Evolutionary conservation across 208 protist species (phyloP), one percentile per base, ranked within the genome.

Genomic region (Leishmania tropica): DNA sequence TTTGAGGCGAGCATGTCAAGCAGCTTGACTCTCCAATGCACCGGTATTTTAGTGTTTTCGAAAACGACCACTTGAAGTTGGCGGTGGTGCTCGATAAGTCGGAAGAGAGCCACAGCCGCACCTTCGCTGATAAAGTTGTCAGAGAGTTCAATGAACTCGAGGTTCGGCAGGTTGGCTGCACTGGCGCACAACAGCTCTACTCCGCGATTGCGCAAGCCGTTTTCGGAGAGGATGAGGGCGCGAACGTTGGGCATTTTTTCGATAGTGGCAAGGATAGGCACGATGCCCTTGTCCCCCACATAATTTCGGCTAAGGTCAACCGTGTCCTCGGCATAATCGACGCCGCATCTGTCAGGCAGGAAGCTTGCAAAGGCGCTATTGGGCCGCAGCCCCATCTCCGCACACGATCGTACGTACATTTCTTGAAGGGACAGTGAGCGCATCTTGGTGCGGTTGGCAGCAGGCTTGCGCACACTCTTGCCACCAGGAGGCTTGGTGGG

Each of bases 101-200:
- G 72, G 17, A 90, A 81, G 1, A 98, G 87, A 2, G 80, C 78
- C 19, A 89, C 81, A 4, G 88, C 95, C n/a, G 93, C 96, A 35
- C 94, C 94, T 31, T 95, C 90, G 75, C 94, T 98, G 71, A 98
- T 97, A 75, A 91, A 97, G 85, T 98, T 98, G 75, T 95, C 91
- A 0, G 94, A 97, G 2, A 98, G 56, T 68, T 98, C 90, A 62
- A 98, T 91, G 70, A 86, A 87, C 70, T 85, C 80, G 1, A 98
- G 73, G 1, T 86, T 83, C 0, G 95, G 87, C 75, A 98, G 89
- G 45, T 88, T 86, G 15, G 81, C 70, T 17, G 87, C 82, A 47
- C 74, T 83, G 11, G 74, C 68, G 79, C 89, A 94, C 11, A 98
- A 65, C 4, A 89, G 86, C 65, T 89, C 79, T 56, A 97, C 84